Evolutionary conservation across 441 rosid species (phyloP).

Genomic region (Jatropha multifida): DNA sequence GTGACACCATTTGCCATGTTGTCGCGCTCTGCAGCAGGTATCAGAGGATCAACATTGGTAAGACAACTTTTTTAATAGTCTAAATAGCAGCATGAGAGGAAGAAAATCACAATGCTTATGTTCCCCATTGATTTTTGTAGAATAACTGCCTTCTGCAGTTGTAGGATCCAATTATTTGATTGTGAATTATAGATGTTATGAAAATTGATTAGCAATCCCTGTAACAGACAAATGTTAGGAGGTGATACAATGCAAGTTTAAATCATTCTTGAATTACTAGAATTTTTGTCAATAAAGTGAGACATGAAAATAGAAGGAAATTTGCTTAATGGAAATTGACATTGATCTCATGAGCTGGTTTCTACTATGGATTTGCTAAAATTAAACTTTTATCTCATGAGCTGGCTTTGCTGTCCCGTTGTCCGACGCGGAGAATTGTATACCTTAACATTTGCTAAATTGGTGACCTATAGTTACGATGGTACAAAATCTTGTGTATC

Average conservation of each 20-base stretch:
- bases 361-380: background rate
- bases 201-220: too few species aligned
- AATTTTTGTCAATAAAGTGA: background rate
- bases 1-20: slow-evolving; percentile 96
- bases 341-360: background rate
- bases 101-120: background rate
- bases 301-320: background rate
- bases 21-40: slow-evolving; percentile 92
- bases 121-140: background rate
- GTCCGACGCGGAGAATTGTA: background rate
- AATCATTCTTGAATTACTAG: background rate
- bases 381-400: background rate
- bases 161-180: background rate
- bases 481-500: background rate
- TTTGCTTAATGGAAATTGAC: background rate
- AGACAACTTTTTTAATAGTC: slow-evolving; percentile 19
- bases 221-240: too few species aligned
- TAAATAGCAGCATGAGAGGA: background rate
- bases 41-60: slow-evolving; percentile 95
- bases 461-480: background rate
- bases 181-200: background rate
- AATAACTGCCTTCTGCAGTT: background rate
- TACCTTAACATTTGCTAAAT: background rate
- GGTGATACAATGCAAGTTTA: too few species aligned
- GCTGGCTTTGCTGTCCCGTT: background rate